Evolutionary conservation across 139 green algal species (phyloP), one percentile per base, ranked within the genome.

Genomic region (Ettlia oleoabundans): DNA sequence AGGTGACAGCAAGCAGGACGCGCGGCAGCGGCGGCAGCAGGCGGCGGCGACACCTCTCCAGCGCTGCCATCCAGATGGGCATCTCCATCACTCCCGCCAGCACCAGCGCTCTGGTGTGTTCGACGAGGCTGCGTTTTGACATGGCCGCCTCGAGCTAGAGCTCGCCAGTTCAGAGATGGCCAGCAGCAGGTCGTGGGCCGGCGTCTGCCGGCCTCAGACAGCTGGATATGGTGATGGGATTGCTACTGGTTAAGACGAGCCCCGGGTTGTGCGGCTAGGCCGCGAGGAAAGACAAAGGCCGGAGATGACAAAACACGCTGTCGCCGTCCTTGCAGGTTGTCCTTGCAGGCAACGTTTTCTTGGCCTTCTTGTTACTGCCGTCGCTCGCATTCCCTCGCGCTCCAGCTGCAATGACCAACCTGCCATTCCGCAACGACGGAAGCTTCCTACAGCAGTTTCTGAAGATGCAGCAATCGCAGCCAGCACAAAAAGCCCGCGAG

Each of bases 371-470:
- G n/a, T n/a, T n/a, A n/a, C n/a, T n/a, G n/a, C n/a, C n/a, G 58
- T 9, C 6, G 58, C 58, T 24, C 19, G 41, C n/a, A 4, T 7
- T 69, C 8, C 26, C n/a, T 24, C 63, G 8, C 24, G n/a, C 7
- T 42, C 70, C 70, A 10, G 35, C 37, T 22, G 19, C 38, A 2
- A 22, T n/a, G 47, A 8, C 47, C 30, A 74, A 22, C 24, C 35
- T 87, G 30, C 74, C 80, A 1, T 81, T 84, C 26, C 19, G 53
- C 10, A 86, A 77, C 84, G 80, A 84, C 38, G 80, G 84, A 42
- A 88, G 84, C 65, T 88, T 88, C 52, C 43, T 88, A n/a, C 79
- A 88, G 9, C 21, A 38, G 1, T 86, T 86, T 33, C 13, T 19
- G 13, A 72, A 64, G 35, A 80, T 80, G 73, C 73, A 68, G 33